Conservation (phyloP, 345 rosid genomes). For the Viola odorata region DNA sequence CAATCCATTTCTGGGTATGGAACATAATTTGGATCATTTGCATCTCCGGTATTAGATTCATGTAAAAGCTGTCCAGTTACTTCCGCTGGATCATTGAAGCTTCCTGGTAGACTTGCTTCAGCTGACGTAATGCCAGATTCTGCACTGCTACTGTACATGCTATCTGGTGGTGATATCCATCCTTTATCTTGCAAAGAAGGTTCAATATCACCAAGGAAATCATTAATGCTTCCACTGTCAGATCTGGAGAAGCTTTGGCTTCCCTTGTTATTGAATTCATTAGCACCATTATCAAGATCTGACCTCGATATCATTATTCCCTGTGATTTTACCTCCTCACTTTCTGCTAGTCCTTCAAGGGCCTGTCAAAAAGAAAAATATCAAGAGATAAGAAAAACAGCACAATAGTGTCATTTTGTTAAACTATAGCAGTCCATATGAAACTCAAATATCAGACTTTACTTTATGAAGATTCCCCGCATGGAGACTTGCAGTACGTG, state of each 20-base stretch:
- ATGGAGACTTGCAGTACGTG: constrained; percentile 77
- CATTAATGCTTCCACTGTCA: constrained; percentile 38
- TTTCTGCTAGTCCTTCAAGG: constrained; percentile 67
- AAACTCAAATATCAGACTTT: constrained; percentile 18
- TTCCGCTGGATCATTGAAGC: constrained; percentile 30
- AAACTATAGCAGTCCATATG: constrained; percentile 7
- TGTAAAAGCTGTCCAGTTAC: constrained; percentile 23
- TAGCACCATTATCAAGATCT: constrained; percentile 35
- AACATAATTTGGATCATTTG: constrained; percentile 17
- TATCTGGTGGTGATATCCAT: constrained; percentile 87
- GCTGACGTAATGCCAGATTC: constrained; percentile 39
- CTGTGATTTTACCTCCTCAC: constrained; percentile 57
- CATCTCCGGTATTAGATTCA: constrained; percentile 19
- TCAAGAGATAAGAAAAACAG: constrained; percentile 1
- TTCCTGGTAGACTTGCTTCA: constrained; percentile 37
- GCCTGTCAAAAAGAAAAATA: constrained; percentile 35
- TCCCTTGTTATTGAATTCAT: constrained; percentile 38
- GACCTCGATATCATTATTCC: constrained; percentile 45
- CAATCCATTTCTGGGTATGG: constrained; percentile 36
- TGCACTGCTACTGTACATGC: constrained; percentile 47
- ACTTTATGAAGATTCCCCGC: constrained; percentile 87
- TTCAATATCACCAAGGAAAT: constrained; percentile 25
- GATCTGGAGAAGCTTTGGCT: constrained; percentile 37
- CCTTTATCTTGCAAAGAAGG: constrained; percentile 51
- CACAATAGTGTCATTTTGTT: not conserved